Conservation (phyloP, 2,329 filamentous ascomycete species). For the Alternaria atra region DNA sequence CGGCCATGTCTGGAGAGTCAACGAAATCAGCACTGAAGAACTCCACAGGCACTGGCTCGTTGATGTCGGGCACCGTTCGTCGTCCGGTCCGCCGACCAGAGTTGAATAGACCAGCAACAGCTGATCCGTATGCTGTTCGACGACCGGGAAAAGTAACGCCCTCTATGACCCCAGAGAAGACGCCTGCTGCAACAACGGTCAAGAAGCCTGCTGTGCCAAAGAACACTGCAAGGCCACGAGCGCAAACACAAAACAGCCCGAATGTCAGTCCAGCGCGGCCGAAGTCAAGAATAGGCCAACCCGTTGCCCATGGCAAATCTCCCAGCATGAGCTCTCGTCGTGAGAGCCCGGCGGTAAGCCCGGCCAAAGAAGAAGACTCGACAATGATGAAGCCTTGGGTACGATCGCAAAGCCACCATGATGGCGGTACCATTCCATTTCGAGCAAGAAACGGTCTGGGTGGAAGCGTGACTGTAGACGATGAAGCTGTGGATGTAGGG, state of each 20-base stretch:
- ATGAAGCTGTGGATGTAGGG: constrained; percentile 44
- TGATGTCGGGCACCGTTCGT: constrained; percentile 69
- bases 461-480: constrained; percentile 53
- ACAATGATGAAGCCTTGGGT: constrained; percentile 58
- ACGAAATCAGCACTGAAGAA: constrained; percentile 46
- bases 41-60: constrained; percentile 50
- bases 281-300: constrained; percentile 47
- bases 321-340: constrained; percentile 40
- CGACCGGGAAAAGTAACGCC: constrained; percentile 55
- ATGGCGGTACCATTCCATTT: constrained; percentile 43
- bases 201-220: constrained; percentile 49
- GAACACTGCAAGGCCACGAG: constrained; percentile 40
- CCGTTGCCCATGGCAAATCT: constrained; percentile 40
- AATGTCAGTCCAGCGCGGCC: constrained; percentile 47
- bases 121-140: constrained; percentile 61
- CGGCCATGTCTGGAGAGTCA: constrained; percentile 45
- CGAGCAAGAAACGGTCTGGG: constrained; percentile 51
- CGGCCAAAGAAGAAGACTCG: constrained; percentile 56
- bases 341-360: constrained; percentile 45
- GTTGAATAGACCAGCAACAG: constrained; percentile 60
- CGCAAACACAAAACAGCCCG: constrained; percentile 48
- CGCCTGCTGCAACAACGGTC: constrained; percentile 50
- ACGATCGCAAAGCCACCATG: constrained; percentile 45
- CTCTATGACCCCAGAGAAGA: constrained; percentile 57
- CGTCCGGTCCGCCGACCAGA: constrained; percentile 58